Evolutionary conservation across 2,329 filamentous ascomycete genomes (phyloP), one percentile per base, ranked within the genome.

Genomic region (Ascochyta lentis): DNA sequence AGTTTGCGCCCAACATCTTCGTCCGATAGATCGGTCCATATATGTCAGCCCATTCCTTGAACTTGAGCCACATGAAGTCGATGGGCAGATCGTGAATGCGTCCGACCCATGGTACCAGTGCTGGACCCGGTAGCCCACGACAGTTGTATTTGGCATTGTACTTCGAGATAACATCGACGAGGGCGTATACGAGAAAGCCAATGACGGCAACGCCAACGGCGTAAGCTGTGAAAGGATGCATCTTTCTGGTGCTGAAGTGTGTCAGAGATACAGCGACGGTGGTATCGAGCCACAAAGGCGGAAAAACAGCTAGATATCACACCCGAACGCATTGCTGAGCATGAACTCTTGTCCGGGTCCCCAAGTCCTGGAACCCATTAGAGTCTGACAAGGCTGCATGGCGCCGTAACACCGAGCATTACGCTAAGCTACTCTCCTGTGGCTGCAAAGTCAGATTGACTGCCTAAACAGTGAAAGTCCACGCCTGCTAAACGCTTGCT

Each of bases 1-100:
- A 79, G 55, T 76, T 78, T 31, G 74, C 75, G 72, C 72, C 72
- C 23, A 74, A 49, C 72, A 75, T 75, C 61, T 72, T 73, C 6
- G 71, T 74, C 19, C 69, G 66, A 39, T 74, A 75, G 26, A 75
- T 73, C 7, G 71, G 70, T 35, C 71, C 71, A 57, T 73, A 73
- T 3, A 49, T 68, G 38, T 74, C 66, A 15, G 69, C 63, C 72
- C 72, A 75, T 45, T 74, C 72, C 49, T 74, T 70, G 65, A 84
- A 82, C 73, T 84, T 84, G 59, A 83, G 64, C 82, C 82, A 85
- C 72, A 75, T 74, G 59, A 70, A 74, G 29, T 74, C 59, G 26
- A 73, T 74, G 5, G 72, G 72, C 13, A 75, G 64, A 43, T 75
- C 72, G 51, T 75, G 72, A 38, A 75, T 65, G 7, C 72, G 69